Base-by-base conservation (phyloP, 345 rosid species). In the Carallia brachiata region DNA sequence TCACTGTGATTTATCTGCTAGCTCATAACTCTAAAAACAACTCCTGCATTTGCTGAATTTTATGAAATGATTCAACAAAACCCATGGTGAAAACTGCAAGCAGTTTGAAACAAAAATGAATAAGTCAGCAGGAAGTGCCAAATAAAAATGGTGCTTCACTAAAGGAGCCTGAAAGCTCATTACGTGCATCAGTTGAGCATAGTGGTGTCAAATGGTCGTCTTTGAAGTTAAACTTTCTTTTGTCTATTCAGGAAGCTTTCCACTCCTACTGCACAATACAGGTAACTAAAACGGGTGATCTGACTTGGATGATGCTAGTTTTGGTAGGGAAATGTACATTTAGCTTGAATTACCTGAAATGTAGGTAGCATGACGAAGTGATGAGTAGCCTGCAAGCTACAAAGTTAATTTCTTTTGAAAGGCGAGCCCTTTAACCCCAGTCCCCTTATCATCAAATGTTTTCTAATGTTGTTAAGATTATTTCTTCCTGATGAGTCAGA, bases 31-130 rank as follows among this genome's bases (percentile, higher is more conserved):
- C 58, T 19, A 65, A 27, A 56, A 30, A 48, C 37, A 59, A 28
- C 61, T 72, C 68, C 54, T 84, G 81, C 86, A 88, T 94, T 88
- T 75, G 80, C 84, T 65, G 83, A 84, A 82, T 82, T 91, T 93
- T 75, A 87, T 84, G 71, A 91, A 89, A 70, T 75, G 84, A 83
- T 91, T 93, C 79, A 88, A 84, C 72, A 86, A 84, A 70, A 88
- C 97, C 37, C 93, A 83, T 36, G 85, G 77, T 62, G 97, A 93
- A 71, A 93, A 91, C 75, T 77, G 77, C 79, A 93, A 88, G 82
- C 90, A 89, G 74, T 80, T 75, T 3, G 93, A 87, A 82, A 83
- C 72, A 7, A 93, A 89, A 79, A 81, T 73, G 80, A 94, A 87
- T 79, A 88, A 88, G 79, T 73, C 76, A 31, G 77, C 78, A 0